Base-by-base conservation (phyloP, 768 basidiomycete genomes). In the Serendipita sp. region DNA sequence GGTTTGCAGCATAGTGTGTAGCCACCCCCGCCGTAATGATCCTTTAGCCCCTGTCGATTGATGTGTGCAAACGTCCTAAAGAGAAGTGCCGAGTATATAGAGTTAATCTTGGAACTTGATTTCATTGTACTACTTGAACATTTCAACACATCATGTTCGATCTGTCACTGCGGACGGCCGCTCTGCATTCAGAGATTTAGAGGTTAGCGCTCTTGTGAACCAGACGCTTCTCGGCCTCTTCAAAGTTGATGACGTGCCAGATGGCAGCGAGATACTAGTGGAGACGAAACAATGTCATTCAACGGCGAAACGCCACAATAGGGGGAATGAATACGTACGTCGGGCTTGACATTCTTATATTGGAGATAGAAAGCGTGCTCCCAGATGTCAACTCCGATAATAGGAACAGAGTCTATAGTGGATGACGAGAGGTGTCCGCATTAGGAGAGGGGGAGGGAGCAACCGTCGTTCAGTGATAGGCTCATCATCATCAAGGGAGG, bases 311-410 rank as follows among this genome's bases (percentile, higher is more conserved):
- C 31, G 36, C n/a, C 34, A 46, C 6, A 23, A 31, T 16, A 23
- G 13, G 27, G 36, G 29, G 13, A 40, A 6, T 6, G 13, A 33
- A 44, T 5, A 81, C 92, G 73, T 71, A 94, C 92, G 69, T 95
- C 88, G 65, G 75, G 83, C 81, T 95, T 95, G 72, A 91, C 91
- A 76, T 95, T 96, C 75, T 87, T 82, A 77, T 97, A 97, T 74
- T 97, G 91, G 69, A 95, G 82, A 78, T 95, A 97, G 79, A 92
- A 91, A 62, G 91, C 90, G 71, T 94, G 92, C 76, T 95, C 91
- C 92, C 92, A 95, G 71, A 94, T 84, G 68, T 94, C 92, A 69
- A 96, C 86, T 48, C 92, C 91, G 69, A 94, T 88, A 76, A 96
- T 81, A 63, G 92, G 90, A 63, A 82, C 75, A 71, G 48, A 5